A percentile compares a stretch with the other conserved stretches of the same genome.
These are phyloP conservation scores for Aeschynomene evenia DNA, from an alignment of 306 rosid genomes.

Conservation along the genomic window DNA sequence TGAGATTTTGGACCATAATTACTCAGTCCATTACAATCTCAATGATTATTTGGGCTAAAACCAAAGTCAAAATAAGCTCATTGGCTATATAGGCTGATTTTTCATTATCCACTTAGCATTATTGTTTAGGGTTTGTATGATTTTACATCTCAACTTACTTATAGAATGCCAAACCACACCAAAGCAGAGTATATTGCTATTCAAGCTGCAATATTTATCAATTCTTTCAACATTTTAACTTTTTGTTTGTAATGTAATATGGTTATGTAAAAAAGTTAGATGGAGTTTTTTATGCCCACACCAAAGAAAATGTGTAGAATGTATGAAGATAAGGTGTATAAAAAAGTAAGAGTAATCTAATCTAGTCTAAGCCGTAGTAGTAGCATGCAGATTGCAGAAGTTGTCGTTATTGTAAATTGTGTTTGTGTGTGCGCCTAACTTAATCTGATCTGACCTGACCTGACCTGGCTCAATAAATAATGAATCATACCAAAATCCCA, in stretches of 20 bases:
- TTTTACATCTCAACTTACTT: neutral
- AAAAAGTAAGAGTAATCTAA: too few species aligned
- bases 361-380: neutral
- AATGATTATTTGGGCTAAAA: too few species aligned
- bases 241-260: neutral
- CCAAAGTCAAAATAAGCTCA: too few species aligned
- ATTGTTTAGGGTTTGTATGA: neutral
- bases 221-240: neutral
- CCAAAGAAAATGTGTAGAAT: too few species aligned
- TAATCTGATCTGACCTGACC: neutral
- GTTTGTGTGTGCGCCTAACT: neutral
- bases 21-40: too few species aligned
- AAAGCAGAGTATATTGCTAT: neutral
- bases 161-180: neutral
- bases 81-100: too few species aligned
- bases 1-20: too few species aligned
- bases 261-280: too few species aligned
- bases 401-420: neutral
- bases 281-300: too few species aligned
- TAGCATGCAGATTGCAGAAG: too few species aligned
- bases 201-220: neutral
- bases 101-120: too few species aligned
- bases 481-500: neutral
- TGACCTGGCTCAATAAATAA: neutral
- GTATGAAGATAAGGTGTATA: too few species aligned